These are phyloP conservation scores for Potentilla sterilis DNA, from an alignment of 306 rosid species.

Conservation along the genomic window DNA sequence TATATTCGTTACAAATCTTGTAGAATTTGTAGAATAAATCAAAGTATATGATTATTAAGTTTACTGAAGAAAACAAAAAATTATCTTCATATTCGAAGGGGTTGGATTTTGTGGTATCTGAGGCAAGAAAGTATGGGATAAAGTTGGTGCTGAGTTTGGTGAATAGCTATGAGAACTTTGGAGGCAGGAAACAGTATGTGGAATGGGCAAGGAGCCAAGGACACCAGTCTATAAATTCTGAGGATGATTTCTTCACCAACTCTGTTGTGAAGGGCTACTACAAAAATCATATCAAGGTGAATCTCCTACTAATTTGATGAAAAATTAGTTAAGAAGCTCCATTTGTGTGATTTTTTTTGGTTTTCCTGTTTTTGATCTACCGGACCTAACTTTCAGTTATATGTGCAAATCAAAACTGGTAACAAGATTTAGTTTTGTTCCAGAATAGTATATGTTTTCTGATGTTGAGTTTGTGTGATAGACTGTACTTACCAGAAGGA, in stretches of 20 bases:
- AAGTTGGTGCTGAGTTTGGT: constrained; percentile 81
- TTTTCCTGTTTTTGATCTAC: background rate
- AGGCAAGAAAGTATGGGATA: constrained; percentile 69
- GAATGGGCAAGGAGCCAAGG: constrained; percentile 89
- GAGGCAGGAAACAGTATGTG: constrained; percentile 90
- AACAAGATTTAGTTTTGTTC: background rate
- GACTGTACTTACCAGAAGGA: constrained; percentile 70
- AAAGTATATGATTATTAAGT: background rate
- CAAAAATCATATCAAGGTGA: constrained; percentile 82
- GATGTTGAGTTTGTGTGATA: constrained; percentile 20
- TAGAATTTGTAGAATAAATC: background rate
- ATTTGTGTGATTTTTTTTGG: background rate
- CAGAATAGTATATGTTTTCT: background rate
- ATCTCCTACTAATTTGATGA: background rate
- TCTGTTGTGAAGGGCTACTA: constrained; percentile 57
- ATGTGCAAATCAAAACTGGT: background rate
- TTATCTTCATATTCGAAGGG: constrained; percentile 48
- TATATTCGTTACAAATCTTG: background rate
- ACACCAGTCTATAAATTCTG: constrained; percentile 66
- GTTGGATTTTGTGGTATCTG: constrained; percentile 71
- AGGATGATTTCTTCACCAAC: constrained; percentile 84
- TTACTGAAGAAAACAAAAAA: background rate
- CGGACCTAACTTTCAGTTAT: background rate
- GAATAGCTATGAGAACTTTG: constrained; percentile 65
- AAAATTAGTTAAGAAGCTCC: background rate